Conservation (phyloP, 192 early-diverging fungal species). For the Jimgerdemannia flammicorona region DNA sequence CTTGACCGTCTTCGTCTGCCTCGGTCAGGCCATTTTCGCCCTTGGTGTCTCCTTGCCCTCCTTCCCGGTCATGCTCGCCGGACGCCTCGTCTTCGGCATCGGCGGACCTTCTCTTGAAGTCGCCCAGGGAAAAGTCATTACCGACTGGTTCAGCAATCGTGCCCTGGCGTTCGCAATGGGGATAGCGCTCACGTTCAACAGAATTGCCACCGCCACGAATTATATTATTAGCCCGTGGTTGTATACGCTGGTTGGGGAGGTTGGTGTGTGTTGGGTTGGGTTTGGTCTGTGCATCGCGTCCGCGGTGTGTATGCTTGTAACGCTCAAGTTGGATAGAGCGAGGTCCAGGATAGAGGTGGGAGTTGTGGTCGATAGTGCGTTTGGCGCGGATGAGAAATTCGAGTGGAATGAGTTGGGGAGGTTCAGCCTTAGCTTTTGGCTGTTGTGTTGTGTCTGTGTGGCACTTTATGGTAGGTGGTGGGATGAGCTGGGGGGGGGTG, state of each 20-base stretch:
- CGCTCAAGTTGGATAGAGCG: slow-evolving; percentile 43
- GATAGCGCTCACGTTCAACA: slow-evolving; percentile 45
- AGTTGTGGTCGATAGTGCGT: slow-evolving; percentile 22
- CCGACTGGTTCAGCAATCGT: slow-evolving; percentile 55
- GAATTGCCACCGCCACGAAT: slow-evolving; percentile 54
- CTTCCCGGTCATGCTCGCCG: slow-evolving; percentile 46
- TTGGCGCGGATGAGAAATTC: slow-evolving; percentile 9
- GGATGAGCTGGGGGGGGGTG: too few species aligned
- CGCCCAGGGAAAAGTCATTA: slow-evolving; percentile 51
- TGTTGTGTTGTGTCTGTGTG: slow-evolving; percentile 43
- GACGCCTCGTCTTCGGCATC: slow-evolving; percentile 59
- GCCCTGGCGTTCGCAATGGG: slow-evolving; percentile 59
- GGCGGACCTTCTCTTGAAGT: slow-evolving; percentile 63
- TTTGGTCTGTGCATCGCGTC: slow-evolving; percentile 39
- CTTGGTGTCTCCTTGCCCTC: slow-evolving; percentile 42
- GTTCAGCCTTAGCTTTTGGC: slow-evolving; percentile 41
- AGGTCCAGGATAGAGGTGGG: slow-evolving; percentile 40
- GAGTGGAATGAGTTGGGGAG: slow-evolving; percentile 5
- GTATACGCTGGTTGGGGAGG: slow-evolving; percentile 23
- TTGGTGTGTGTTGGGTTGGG: slow-evolving; percentile 51
- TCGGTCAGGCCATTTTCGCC: slow-evolving; percentile 60
- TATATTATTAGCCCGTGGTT: slow-evolving; percentile 56
- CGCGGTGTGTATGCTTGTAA: slow-evolving; percentile 28
- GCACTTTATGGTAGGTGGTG: slow-evolving; percentile 30
- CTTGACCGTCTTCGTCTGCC: slow-evolving; percentile 42